A percentile compares a stretch with the other conserved stretches of the same genome.
phyloP scores from a whole-genome alignment of 2,329 filamentous ascomycete genomes.

The Knufia petricola region DNA sequence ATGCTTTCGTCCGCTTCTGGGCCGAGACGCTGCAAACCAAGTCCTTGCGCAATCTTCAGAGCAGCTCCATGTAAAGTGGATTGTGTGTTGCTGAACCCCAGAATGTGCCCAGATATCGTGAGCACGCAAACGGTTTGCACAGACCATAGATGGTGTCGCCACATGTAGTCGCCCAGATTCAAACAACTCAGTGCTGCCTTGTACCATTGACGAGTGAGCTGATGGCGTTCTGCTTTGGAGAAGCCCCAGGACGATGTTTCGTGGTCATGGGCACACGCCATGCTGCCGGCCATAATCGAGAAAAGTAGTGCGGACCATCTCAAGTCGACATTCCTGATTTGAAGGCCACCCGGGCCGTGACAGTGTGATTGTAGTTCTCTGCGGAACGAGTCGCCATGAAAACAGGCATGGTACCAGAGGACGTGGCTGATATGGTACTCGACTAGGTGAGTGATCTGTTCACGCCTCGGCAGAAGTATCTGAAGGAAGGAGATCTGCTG shows the following conservation, averaged over 20 bases:
- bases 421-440: slow-evolving; percentile 18
- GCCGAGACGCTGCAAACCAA: slow-evolving; percentile 37
- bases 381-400: slow-evolving; percentile 16
- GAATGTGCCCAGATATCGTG: slow-evolving; percentile 41
- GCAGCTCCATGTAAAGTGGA: slow-evolving; percentile 38
- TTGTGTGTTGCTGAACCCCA: slow-evolving; percentile 41
- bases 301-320: slow-evolving; percentile 21
- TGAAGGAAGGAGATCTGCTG: slow-evolving; percentile 20
- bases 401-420: slow-evolving; percentile 20
- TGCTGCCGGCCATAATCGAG: slow-evolving; percentile 19
- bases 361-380: slow-evolving; percentile 17
- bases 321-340: slow-evolving; percentile 11
- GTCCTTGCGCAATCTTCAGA: slow-evolving; percentile 38
- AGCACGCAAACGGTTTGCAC: slow-evolving; percentile 40
- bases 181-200: slow-evolving; percentile 38
- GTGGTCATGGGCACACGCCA: slow-evolving; percentile 13
- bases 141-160: slow-evolving; percentile 34
- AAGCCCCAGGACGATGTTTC: slow-evolving; percentile 36
- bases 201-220: slow-evolving; percentile 38
- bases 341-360: slow-evolving; percentile 13
- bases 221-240: slow-evolving; percentile 31
- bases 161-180: slow-evolving; percentile 39
- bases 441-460: slow-evolving; percentile 17
- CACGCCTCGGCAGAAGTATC: slow-evolving; percentile 14
- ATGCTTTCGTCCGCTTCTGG: slow-evolving; percentile 16